Evolutionary conservation across 2,329 filamentous ascomycete species (phyloP).

Genomic region (Magnaporthiopsis incrustans): DNA sequence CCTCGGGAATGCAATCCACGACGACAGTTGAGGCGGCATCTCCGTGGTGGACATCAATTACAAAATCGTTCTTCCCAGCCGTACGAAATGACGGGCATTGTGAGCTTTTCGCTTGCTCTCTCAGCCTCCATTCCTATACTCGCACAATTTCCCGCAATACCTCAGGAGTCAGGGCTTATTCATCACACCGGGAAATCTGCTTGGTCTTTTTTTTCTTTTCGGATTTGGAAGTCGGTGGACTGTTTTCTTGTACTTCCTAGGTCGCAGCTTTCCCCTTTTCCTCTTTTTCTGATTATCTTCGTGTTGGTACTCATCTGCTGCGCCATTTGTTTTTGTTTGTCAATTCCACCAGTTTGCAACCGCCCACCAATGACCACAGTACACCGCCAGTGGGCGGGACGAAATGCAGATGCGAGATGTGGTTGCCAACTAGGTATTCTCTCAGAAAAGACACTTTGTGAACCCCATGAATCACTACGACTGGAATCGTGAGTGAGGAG

Average conservation of each 20-base stretch:
- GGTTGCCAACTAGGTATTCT: not conserved
- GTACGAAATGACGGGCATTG: not conserved
- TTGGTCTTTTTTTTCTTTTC: not conserved
- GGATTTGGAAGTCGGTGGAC: not conserved
- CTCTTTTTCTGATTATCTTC: slow-evolving; percentile 6
- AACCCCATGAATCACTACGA: too few species aligned
- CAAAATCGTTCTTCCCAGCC: not conserved
- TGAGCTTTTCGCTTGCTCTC: not conserved
- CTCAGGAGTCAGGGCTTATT: not conserved
- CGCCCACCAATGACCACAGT: not conserved
- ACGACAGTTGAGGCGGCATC: not conserved
- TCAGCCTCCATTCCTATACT: not conserved
- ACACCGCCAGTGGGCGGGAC: not conserved
- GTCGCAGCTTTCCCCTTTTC: slow-evolving; percentile 3
- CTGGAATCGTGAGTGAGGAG: not conserved
- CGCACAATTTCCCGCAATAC: not conserved
- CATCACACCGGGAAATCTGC: not conserved
- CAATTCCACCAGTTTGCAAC: not conserved
- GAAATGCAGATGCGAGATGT: not conserved
- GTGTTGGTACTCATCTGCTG: slow-evolving; percentile 4
- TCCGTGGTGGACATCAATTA: not conserved
- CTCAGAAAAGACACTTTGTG: not conserved
- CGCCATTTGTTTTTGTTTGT: slow-evolving; percentile 3
- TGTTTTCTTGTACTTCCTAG: not conserved
- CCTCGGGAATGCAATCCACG: not conserved